phyloP scores from a whole-genome alignment of 495 filamentous ascomycete species.

The Penicillium samsonianum region DNA sequence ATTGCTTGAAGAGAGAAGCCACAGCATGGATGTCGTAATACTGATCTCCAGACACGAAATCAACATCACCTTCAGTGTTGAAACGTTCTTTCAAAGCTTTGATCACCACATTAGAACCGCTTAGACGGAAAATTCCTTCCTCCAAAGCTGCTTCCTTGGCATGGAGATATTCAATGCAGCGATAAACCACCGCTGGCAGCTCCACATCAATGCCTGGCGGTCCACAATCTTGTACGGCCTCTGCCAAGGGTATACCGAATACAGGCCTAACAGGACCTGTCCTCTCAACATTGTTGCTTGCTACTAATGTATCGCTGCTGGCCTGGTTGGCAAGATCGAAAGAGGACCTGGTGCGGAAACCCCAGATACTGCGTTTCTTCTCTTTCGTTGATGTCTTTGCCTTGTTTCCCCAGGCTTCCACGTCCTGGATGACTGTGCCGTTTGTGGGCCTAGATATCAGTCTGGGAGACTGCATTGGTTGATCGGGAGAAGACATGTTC shows the following conservation, averaged over 20 bases:
- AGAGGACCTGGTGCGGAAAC: conserved; percentile 72
- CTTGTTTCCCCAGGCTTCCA: conserved; percentile 85
- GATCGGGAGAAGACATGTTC: conserved; percentile 24
- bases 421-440: conserved; percentile 80
- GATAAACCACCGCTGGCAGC: conserved; percentile 93
- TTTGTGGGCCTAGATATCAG: conserved; percentile 87
- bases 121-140: conserved; percentile 95
- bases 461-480: conserved; percentile 48
- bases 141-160: conserved; percentile 79
- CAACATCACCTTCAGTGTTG: conserved; percentile 91
- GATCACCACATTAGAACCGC: conserved; percentile 91
- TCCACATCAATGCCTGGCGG: conserved; percentile 70
- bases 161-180: conserved; percentile 91
- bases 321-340: conserved; percentile 55
- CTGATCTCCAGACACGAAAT: conserved; percentile 77
- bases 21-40: conserved; percentile 97
- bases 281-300: conserved; percentile 49
- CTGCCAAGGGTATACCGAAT: conserved; percentile 83
- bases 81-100: conserved; percentile 88
- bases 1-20: conserved; percentile 90
- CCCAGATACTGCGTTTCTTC: conserved; percentile 93
- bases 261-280: conserved; percentile 66
- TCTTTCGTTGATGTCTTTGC: conserved; percentile 62
- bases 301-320: conserved; percentile 38
- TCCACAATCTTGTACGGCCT: conserved; percentile 79